These are phyloP conservation scores for Salix viminalis DNA, from an alignment of 345 rosid genomes.

Conservation along the genomic window DNA sequence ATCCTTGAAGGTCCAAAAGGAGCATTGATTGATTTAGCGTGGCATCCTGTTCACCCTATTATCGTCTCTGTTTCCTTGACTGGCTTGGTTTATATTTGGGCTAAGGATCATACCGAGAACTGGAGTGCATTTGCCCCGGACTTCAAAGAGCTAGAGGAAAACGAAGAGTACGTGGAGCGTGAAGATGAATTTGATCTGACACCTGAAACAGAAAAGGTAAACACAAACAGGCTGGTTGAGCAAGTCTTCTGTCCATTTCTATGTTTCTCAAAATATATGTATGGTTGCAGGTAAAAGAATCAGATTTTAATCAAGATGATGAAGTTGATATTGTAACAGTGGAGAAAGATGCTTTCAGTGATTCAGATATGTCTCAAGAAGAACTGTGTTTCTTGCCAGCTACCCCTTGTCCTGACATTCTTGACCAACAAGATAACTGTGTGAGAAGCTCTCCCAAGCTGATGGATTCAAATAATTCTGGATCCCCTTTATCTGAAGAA, in stretches of 20 bases:
- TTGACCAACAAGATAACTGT: constrained; percentile 60
- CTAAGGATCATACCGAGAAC: constrained; percentile 95
- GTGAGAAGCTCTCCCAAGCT: constrained; percentile 59
- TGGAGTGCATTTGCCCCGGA: constrained; percentile 99
- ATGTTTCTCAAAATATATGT: constrained; percentile 22
- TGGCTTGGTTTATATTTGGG: constrained; percentile 96
- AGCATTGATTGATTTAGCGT: constrained; percentile 88
- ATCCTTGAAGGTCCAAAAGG: constrained; percentile 99
- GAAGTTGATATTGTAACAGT: constrained; percentile 86
- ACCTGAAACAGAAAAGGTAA: constrained; percentile 92
- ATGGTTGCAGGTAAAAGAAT: constrained; percentile 63
- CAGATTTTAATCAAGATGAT: constrained; percentile 83
- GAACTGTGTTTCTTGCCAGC: constrained; percentile 93
- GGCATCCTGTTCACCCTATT: constrained; percentile 99
- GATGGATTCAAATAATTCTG: constrained; percentile 60
- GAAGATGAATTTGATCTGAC: constrained; percentile 95
- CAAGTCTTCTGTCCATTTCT: not conserved
- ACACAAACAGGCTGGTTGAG: not conserved
- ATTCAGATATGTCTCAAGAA: constrained; percentile 92
- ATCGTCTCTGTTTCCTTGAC: constrained; percentile 87
- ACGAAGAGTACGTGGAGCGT: constrained; percentile 94
- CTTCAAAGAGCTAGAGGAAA: constrained; percentile 98
- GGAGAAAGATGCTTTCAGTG: constrained; percentile 83
- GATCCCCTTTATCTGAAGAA: constrained; percentile 79
- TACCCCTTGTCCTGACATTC: constrained; percentile 73